Percentiles rank a stretch among this genome's conserved stretches.
Evolutionary conservation across 768 basidiomycete species (phyloP).

Genomic region (Lentinula lateritia): DNA sequence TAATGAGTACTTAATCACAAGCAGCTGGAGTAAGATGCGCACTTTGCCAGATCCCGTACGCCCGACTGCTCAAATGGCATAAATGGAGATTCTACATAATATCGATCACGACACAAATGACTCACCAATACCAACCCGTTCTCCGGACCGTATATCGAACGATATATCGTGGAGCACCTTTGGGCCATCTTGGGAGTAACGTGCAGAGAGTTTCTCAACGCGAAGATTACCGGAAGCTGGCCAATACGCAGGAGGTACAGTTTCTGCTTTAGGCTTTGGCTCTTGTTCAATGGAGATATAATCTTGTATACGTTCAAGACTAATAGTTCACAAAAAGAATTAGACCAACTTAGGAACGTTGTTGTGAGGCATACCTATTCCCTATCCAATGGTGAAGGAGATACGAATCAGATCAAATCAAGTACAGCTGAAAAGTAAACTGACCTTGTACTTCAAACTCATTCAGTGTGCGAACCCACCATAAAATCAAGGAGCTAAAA

Average conservation of each 20-base stretch:
- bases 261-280: constrained; percentile 23
- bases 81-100: not conserved
- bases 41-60: constrained; percentile 44
- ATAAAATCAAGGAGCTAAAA: constrained; percentile 10
- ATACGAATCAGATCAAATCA: not conserved
- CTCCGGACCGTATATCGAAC: constrained; percentile 47
- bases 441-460: constrained; percentile 20
- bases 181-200: constrained; percentile 40
- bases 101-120: not conserved
- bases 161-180: constrained; percentile 50
- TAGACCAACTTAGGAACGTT: not conserved
- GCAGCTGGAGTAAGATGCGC: not conserved
- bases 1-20: not conserved
- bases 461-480: constrained; percentile 18
- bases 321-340: not conserved
- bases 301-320: constrained; percentile 13
- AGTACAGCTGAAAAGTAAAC: not conserved
- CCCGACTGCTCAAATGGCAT: constrained; percentile 24
- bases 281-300: constrained; percentile 43
- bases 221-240: constrained; percentile 46
- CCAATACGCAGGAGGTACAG: constrained; percentile 54
- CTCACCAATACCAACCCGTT: constrained; percentile 49
- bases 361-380: constrained; percentile 4
- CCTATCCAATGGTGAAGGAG: not conserved
- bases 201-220: constrained; percentile 47